Conservation (phyloP, 2,329 filamentous ascomycete genomes). For the Botrytis fragariae region DNA sequence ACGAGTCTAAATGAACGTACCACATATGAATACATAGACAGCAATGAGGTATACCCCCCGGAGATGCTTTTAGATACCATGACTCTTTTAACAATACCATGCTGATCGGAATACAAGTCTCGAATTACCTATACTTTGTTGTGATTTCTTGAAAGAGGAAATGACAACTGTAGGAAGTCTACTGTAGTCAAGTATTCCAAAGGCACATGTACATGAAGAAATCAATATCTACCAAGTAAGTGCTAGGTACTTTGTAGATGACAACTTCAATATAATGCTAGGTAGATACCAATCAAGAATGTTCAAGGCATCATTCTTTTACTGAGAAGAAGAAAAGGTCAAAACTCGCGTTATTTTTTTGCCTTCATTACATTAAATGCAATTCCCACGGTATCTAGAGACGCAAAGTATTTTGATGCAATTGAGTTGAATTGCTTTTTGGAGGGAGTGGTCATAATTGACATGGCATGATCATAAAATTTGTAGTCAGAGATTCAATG, state of each 20-base stretch:
- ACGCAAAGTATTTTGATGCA: neutral
- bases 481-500: neutral
- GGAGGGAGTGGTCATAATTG: neutral
- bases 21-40: neutral
- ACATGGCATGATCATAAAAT: neutral
- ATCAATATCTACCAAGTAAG: slow-evolving; percentile 7
- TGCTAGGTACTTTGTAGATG: neutral
- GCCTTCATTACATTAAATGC: neutral
- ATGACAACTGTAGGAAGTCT: neutral
- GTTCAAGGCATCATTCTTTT: slow-evolving; percentile 1
- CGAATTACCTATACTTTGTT: neutral
- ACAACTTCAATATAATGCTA: neutral
- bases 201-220: neutral
- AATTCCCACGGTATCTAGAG: neutral
- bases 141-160: neutral
- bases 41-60: neutral
- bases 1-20: neutral
- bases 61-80: neutral
- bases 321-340: neutral
- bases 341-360: neutral
- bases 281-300: neutral
- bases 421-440: neutral
- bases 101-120: neutral
- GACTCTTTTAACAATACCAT: neutral
- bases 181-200: neutral